A percentile compares a stretch with the other conserved stretches of the same genome.
Evolutionary conservation across 441 rosid genomes (phyloP).

Genomic region (Erysimum pusillum): DNA sequence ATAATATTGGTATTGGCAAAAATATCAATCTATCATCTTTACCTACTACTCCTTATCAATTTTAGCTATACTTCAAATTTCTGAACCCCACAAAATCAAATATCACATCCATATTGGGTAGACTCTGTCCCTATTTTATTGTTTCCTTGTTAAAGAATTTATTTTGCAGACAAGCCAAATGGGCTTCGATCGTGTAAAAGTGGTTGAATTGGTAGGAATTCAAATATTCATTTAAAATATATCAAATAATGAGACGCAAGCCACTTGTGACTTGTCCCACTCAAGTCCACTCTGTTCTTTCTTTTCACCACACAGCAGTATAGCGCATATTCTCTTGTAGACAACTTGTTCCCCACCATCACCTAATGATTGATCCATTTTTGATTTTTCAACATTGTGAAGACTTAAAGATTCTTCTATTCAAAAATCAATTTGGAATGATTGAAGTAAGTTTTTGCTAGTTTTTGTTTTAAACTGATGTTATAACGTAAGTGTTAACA

Average conservation of each 20-base stretch:
- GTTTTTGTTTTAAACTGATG: too few relatives aligned
- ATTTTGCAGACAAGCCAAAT: background rate
- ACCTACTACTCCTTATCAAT: background rate
- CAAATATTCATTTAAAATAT: background rate
- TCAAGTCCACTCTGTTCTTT: background rate
- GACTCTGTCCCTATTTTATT: background rate
- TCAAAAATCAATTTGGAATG: background rate
- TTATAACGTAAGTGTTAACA: too few relatives aligned
- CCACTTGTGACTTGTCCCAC: constrained; percentile 27
- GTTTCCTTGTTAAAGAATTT: background rate
- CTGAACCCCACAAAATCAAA: background rate
- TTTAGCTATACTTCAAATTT: background rate
- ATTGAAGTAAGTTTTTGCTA: background rate
- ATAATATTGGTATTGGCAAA: too few relatives aligned
- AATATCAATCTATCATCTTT: too few relatives aligned
- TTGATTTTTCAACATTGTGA: background rate
- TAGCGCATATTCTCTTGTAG: constrained; percentile 4
- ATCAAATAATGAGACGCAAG: constrained; percentile 15
- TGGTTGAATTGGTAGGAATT: background rate
- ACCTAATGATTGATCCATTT: constrained; percentile 3
- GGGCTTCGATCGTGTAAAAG: background rate
- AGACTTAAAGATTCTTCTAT: background rate
- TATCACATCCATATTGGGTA: background rate
- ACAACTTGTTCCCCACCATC: constrained; percentile 32
- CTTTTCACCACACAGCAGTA: constrained; percentile 5